These are phyloP conservation scores for Fusarium subglutinans DNA, from an alignment of 2,329 filamentous ascomycete species.

Conservation along the genomic window DNA sequence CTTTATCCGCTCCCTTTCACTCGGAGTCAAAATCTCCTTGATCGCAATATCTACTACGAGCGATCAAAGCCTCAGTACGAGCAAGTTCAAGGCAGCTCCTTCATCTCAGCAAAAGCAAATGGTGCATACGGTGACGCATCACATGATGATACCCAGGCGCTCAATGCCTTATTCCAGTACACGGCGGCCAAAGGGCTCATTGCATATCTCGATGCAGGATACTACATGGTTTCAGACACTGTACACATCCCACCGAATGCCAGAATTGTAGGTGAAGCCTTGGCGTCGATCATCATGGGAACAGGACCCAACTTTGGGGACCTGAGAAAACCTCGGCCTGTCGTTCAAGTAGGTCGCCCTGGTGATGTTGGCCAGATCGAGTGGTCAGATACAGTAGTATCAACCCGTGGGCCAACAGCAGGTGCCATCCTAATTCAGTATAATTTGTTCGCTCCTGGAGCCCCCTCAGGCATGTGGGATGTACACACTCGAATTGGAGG, in stretches of 20 bases:
- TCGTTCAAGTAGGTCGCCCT: constrained; percentile 71
- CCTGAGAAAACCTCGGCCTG: constrained; percentile 66
- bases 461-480: constrained; percentile 73
- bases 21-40: constrained; percentile 57
- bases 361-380: constrained; percentile 74
- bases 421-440: constrained; percentile 79
- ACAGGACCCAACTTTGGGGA: constrained; percentile 65
- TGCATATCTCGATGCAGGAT: constrained; percentile 69
- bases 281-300: constrained; percentile 63
- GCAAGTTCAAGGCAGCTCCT: constrained; percentile 63
- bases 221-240: constrained; percentile 68
- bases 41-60: constrained; percentile 68
- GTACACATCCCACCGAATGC: constrained; percentile 58
- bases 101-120: constrained; percentile 71
- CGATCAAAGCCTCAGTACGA: constrained; percentile 80
- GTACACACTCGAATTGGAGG: constrained; percentile 81
- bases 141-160: constrained; percentile 77
- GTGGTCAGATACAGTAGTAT: constrained; percentile 76
- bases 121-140: constrained; percentile 70
- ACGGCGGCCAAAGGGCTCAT: constrained; percentile 63
- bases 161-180: constrained; percentile 64
- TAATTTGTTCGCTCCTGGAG: constrained; percentile 65
- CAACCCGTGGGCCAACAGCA: constrained; percentile 71
- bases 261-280: constrained; percentile 69
- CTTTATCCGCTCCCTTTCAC: constrained; percentile 29